Evolutionary conservation across 192 early-diverging fungal genomes (phyloP).

Genomic region (Umbelopsis sp.): DNA sequence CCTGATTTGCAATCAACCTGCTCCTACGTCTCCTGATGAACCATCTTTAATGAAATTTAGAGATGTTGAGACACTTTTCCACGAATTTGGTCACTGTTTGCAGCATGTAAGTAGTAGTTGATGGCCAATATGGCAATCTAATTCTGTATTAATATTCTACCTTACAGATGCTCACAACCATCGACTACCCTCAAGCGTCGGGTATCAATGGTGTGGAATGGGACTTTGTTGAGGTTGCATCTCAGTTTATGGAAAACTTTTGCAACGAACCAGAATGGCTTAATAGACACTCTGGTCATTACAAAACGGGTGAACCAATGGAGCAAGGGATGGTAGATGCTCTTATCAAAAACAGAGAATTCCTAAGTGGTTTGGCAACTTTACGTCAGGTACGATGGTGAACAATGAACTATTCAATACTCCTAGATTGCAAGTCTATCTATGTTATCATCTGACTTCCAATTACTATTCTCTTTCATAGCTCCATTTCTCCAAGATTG

Average conservation of each 20-base stretch:
- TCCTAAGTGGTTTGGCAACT: conserved; percentile 53
- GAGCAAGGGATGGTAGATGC: conserved; percentile 56
- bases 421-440: no score
- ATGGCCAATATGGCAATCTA: neutral
- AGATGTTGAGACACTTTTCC: conserved; percentile 63
- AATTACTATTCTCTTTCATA: neutral
- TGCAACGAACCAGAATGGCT: conserved; percentile 55
- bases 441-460: no score
- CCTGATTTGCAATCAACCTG: conserved; percentile 60
- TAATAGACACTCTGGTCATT: conserved; percentile 47
- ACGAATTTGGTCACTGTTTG: conserved; percentile 66
- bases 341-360: conserved; percentile 46
- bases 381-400: conserved; percentile 44
- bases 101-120: conserved; percentile 45
- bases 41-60: conserved; percentile 60
- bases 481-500: conserved; percentile 54
- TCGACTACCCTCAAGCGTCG: conserved; percentile 59
- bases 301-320: conserved; percentile 56
- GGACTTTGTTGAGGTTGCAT: conserved; percentile 63
- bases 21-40: conserved; percentile 38
- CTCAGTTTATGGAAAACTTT: conserved; percentile 71
- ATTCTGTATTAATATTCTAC: neutral
- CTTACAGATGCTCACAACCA: conserved; percentile 51
- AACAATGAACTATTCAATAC: no score
- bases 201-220: conserved; percentile 67